These are phyloP conservation scores for Penicillium herquei DNA, from an alignment of 495 filamentous ascomycete species.

Conservation along the genomic window DNA sequence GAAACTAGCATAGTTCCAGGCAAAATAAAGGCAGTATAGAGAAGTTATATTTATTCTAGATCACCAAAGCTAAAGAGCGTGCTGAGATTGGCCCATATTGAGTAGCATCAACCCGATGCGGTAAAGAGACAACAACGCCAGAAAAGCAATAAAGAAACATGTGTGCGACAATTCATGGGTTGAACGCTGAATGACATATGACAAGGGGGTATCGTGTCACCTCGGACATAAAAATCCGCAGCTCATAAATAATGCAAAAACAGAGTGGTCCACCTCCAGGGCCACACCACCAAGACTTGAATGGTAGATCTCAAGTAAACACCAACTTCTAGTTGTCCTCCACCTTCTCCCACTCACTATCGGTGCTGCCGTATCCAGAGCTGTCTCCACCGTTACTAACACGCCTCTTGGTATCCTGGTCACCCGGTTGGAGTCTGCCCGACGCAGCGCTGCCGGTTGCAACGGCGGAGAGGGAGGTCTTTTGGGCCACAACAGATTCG, in stretches of 20 bases:
- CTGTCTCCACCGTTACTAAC: conserved; percentile 42
- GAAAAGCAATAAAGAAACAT: background rate
- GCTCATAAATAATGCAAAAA: conserved; percentile 1
- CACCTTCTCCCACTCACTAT: conserved; percentile 59
- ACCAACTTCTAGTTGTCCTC: conserved; percentile 30
- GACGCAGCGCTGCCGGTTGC: conserved; percentile 24
- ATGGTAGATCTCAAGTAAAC: background rate
- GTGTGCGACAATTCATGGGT: conserved; percentile 2
- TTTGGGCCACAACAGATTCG: conserved; percentile 29
- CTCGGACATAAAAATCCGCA: conserved; percentile 1
- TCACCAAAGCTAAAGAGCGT: background rate
- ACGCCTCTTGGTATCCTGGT: conserved; percentile 40
- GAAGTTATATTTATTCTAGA: background rate
- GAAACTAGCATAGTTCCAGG: background rate
- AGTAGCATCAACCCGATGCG: background rate
- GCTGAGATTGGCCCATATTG: background rate
- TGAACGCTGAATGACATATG: conserved; percentile 5
- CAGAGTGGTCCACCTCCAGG: background rate
- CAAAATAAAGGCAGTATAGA: background rate
- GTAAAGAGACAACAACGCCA: conserved; percentile 1
- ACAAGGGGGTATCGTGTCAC: conserved; percentile 13
- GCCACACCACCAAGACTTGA: background rate
- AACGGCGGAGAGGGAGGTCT: conserved; percentile 16
- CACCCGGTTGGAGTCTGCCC: conserved; percentile 30
- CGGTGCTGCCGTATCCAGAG: conserved; percentile 52